phyloP scores from a whole-genome alignment of 805 yeast genomes.

The Spathaspora sp. region DNA sequence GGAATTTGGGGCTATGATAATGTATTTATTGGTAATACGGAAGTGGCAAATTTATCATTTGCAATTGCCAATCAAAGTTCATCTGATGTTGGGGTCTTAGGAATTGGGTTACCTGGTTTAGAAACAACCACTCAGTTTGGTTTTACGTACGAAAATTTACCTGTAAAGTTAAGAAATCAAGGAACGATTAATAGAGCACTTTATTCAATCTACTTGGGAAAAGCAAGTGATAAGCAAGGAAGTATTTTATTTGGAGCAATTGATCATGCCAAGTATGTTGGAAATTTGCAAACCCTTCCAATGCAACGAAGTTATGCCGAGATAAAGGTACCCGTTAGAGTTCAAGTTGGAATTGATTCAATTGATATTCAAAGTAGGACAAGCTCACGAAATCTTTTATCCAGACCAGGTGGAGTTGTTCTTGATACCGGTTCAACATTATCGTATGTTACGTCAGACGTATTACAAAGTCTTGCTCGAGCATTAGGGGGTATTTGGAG shows the following conservation, averaged over 20 bases:
- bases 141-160: constrained; percentile 37
- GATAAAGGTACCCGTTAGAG: constrained; percentile 32
- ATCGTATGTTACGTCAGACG: constrained; percentile 38
- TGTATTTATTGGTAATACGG: constrained; percentile 47
- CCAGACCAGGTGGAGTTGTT: constrained; percentile 20
- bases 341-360: constrained; percentile 47
- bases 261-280: constrained; percentile 38
- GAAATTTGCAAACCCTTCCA: constrained; percentile 29
- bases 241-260: constrained; percentile 41
- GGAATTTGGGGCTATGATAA: constrained; percentile 65
- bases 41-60: constrained; percentile 52
- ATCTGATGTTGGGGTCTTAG: constrained; percentile 67
- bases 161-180: constrained; percentile 25
- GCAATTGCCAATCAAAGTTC: constrained; percentile 71
- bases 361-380: constrained; percentile 16
- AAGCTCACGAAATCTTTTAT: constrained; percentile 9
- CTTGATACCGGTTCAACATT: constrained; percentile 37
- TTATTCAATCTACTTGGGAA: constrained; percentile 36
- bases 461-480: constrained; percentile 32
- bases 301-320: constrained; percentile 14
- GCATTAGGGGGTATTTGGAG: constrained; percentile 42
- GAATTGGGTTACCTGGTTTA: constrained; percentile 66
- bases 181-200: constrained; percentile 31
- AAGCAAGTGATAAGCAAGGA: constrained; percentile 21
- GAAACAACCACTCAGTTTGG: constrained; percentile 49